phyloP scores from a whole-genome alignment of 108 stramenopile species.

The Skeletonema marinoi region DNA sequence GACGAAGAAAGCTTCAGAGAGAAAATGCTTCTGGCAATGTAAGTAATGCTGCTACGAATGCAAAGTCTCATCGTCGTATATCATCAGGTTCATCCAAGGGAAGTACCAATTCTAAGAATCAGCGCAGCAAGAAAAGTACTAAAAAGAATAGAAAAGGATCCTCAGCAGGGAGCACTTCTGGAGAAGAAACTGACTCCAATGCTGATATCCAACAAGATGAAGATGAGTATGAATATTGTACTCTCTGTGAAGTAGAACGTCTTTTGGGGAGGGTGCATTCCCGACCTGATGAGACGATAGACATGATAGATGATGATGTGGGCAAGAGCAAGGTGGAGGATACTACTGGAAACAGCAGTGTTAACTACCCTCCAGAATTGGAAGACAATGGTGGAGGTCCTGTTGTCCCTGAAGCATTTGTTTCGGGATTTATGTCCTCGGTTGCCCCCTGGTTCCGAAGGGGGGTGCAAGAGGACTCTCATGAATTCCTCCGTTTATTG shows the following conservation, averaged over 20 bases:
- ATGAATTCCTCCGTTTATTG: conserved; percentile 96
- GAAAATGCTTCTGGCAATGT: conserved; percentile 36
- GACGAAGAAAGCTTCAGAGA: conserved; percentile 17
- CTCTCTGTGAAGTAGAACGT: conserved; percentile 79
- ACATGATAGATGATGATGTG: background rate
- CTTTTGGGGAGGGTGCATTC: conserved; percentile 70
- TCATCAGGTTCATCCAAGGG: conserved; percentile 11
- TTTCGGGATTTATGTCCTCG: conserved; percentile 77
- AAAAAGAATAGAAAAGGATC: conserved; percentile 1
- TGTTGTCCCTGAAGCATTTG: conserved; percentile 75
- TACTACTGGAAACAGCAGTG: background rate
- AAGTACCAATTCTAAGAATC: background rate
- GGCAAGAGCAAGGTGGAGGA: background rate
- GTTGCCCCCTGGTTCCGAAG: conserved; percentile 90
- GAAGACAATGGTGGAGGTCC: conserved; percentile 20
- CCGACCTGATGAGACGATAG: conserved; percentile 6
- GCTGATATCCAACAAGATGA: background rate
- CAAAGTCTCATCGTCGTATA: conserved; percentile 15
- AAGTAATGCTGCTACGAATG: conserved; percentile 3
- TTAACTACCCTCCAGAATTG: background rate
- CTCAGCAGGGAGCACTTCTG: conserved; percentile 21
- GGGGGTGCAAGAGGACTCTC: conserved; percentile 97
- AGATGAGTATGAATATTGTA: conserved; percentile 62
- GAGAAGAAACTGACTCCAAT: conserved; percentile 8
- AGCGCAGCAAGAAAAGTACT: background rate